Evolutionary conservation across 2,329 filamentous ascomycete genomes (phyloP), one percentile per base, ranked within the genome.

Genomic region (Calonectria pseudoturangicola): DNA sequence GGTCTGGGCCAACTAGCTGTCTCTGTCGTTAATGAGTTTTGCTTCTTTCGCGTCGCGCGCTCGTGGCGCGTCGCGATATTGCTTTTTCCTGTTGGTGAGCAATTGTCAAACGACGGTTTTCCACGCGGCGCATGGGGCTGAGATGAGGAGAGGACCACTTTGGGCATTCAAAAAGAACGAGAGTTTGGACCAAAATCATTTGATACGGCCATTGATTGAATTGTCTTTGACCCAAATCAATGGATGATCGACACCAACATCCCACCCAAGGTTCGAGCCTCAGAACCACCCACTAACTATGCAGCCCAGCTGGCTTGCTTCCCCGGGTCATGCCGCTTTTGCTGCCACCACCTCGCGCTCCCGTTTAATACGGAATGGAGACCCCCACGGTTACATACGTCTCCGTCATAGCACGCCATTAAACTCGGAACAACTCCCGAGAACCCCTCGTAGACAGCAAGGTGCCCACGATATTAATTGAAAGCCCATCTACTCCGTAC

Each of bases 1-100:
- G 56, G 41, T 60, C 48, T 21, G 27, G 25, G 25, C 64, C 64
- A 48, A 54, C 71, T 30, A 48, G 50, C 64, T 41, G 39, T 43
- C 48, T 56, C 47, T 36, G 27, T 56, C 28, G 47, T 41, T 48
- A 62, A 68, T 56, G 56, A 50, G 43, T 67, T 63, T 71, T 71
- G 63, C 63, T 66, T 67, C 64, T 71, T 58, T 67, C 58, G 62
- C 63, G 58, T 70, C 63, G 67, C 58, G 54, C 54, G 45, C 56
- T 41, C 39, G 66, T 63, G 54, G 45, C 54, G 66, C 66, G 54
- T 48, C 54, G 47, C 43, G 30, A 36, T 3, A 25, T 68, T 68
- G 54, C 54, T 68, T 63, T 47, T 58, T 51, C 41, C 25, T 27
- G 15, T 27, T 51, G 27, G 41, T 36, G 45, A 28, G 64, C 65